phyloP scores from a whole-genome alignment of 352 stramenopile genomes.

The Peronosclerospora sorghi region DNA sequence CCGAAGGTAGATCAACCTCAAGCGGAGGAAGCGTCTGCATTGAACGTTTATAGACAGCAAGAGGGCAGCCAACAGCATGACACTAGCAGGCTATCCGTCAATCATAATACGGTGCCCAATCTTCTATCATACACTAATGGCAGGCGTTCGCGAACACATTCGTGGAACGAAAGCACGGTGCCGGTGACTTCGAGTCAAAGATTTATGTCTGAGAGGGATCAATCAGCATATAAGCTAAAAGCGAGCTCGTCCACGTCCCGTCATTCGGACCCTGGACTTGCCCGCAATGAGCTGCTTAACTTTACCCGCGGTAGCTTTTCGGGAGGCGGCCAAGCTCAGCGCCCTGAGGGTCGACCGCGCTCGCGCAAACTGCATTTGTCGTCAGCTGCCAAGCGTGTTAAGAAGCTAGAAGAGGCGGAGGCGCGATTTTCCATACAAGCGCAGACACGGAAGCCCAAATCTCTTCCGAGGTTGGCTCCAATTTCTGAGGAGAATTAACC shows the following conservation, averaged over 20 bases:
- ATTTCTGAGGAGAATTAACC: slow-evolving; percentile 34
- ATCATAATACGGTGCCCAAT: slow-evolving; percentile 37
- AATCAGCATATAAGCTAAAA: slow-evolving; percentile 31
- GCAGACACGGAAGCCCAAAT: slow-evolving; percentile 25
- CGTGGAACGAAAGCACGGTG: slow-evolving; percentile 41
- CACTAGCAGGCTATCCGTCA: slow-evolving; percentile 25
- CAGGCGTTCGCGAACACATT: slow-evolving; percentile 28
- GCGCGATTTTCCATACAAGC: slow-evolving; percentile 42
- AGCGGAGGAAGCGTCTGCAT: slow-evolving; percentile 1
- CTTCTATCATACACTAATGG: slow-evolving; percentile 39
- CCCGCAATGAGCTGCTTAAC: slow-evolving; percentile 59
- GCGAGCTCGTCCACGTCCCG: slow-evolving; percentile 24
- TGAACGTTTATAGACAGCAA: slow-evolving; percentile 1
- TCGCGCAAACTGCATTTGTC: slow-evolving; percentile 65
- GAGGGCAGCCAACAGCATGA: slow-evolving; percentile 12
- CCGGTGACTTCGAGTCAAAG: slow-evolving; percentile 15
- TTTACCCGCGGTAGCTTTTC: slow-evolving; percentile 46
- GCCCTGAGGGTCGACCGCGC: slow-evolving; percentile 36
- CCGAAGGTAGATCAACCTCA: slow-evolving; percentile 22
- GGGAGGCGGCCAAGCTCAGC: slow-evolving; percentile 19
- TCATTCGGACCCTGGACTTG: slow-evolving; percentile 59
- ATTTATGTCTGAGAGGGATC: slow-evolving; percentile 38
- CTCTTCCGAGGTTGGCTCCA: slow-evolving; percentile 25
- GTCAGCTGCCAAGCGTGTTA: slow-evolving; percentile 71
- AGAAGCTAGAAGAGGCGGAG: slow-evolving; percentile 74